Base-by-base conservation (phyloP, 495 filamentous ascomycete genomes). In the Letharia columbiana region DNA sequence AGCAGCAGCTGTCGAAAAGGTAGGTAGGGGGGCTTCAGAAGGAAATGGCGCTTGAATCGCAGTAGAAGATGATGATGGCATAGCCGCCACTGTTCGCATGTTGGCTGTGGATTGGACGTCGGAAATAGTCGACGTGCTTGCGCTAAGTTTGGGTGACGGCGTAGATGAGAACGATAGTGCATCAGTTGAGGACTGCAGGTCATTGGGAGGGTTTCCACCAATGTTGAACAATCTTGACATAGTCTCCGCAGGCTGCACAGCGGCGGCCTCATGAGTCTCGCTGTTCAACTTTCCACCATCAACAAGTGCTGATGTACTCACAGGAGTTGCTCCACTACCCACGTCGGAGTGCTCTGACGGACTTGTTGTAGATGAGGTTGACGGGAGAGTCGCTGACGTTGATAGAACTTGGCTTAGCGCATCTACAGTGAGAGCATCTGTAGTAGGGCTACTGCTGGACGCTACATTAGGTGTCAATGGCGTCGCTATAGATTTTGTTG, bases 201-300 rank as follows among this genome's bases (percentile, higher is more conserved):
- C 15, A 7, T 37, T 37, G 2, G 31, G 6, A 6, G 54, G 54
- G 15, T 4, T 57, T 2, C 54, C 33, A 28, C 2, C 54, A 57
- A 57, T 3, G 17, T 57, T 57, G 54, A 57, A 57, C 33, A 57
- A 37, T 11, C 31, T 37, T n/a, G 54, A 57, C 31, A 57, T 17
- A 11, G 54, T 57, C 54, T 37, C 54, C 15, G 54, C 33, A 57
- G 54, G 54, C 54, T 57, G 54, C 33, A 37, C 54, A 37, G n/a
- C 54, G 33, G 54, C 33, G 54, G 31, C 6, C 6, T 37, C 31
- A 3, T 47, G 18, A 2, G 0, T 47, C 8, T 47, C 45, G 20
- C 20, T n/a, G 6, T 8, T 47, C 45, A n/a, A 3, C n/a, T 8
- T 52, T 31, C 49, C 49, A 52, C 12, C 11, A 7, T 10, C 31